Evolutionary conservation across 345 rosid genomes (phyloP).

Genomic region (Rhodomyrtus tomentosa): DNA sequence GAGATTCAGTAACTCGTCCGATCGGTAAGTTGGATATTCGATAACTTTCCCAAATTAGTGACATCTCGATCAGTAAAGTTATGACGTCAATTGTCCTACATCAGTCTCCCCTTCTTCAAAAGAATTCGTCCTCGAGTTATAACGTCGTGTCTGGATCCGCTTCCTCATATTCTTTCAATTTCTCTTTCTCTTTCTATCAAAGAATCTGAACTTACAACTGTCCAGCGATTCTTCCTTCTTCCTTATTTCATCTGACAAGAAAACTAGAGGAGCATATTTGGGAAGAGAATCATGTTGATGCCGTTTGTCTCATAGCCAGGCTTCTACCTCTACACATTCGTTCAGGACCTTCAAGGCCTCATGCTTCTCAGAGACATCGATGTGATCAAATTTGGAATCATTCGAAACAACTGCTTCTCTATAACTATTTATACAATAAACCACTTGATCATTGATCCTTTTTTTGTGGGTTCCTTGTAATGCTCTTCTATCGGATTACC

Average conservation of each 20-base stretch:
- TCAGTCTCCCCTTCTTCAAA: too few relatives aligned
- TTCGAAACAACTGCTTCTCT: conserved; percentile 76
- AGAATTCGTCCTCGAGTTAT: too few relatives aligned
- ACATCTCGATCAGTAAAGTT: too few relatives aligned
- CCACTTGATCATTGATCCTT: conserved; percentile 78
- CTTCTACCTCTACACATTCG: conserved; percentile 83
- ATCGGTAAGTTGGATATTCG: too few relatives aligned
- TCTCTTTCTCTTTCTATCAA: too few relatives aligned
- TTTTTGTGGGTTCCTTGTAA: conserved; percentile 54
- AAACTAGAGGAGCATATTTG: conserved; percentile 52
- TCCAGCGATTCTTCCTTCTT: conserved; percentile 85
- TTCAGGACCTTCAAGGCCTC: conserved; percentile 83
- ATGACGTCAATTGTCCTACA: too few relatives aligned
- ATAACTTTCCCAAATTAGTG: too few relatives aligned
- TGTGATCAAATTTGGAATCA: conserved; percentile 91
- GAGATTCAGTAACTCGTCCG: too few relatives aligned
- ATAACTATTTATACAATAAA: conserved; percentile 72
- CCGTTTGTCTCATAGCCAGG: conserved; percentile 78
- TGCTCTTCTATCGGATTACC: conserved; percentile 88
- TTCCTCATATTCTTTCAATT: too few relatives aligned
- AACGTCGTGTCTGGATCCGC: too few relatives aligned
- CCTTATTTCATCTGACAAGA: conserved; percentile 66
- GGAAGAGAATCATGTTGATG: conserved; percentile 87
- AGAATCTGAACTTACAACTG: too few relatives aligned
- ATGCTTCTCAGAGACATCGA: conserved; percentile 76